phyloP scores from a whole-genome alignment of 495 filamentous ascomycete species.

The Penicillium canariense region DNA sequence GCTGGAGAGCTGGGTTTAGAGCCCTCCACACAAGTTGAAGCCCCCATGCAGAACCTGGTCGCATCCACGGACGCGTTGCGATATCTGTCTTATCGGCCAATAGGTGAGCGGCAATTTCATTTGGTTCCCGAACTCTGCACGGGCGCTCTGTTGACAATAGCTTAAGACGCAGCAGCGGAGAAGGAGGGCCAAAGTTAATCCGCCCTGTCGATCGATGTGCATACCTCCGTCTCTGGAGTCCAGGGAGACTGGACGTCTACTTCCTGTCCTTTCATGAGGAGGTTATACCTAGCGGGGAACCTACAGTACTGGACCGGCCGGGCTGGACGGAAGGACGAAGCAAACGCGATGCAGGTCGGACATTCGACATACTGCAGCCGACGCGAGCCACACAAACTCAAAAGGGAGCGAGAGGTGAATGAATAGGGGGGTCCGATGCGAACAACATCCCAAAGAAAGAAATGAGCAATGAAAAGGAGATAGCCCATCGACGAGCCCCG shows the following conservation, averaged over 20 bases:
- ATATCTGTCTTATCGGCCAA: constrained; percentile 5
- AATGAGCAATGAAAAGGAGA: not conserved
- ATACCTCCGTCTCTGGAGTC: not conserved
- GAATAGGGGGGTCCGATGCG: not conserved
- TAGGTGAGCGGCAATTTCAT: not conserved
- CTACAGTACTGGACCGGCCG: too few relatives aligned
- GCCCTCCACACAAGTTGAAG: constrained; percentile 10
- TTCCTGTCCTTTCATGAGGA: too few relatives aligned
- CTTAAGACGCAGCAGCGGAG: not conserved
- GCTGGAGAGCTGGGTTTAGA: constrained; percentile 5
- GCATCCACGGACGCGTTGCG: constrained; percentile 1
- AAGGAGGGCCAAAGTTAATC: constrained; percentile 3
- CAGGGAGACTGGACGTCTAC: too few relatives aligned
- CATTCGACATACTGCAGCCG: too few relatives aligned
- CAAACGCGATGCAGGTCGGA: too few relatives aligned
- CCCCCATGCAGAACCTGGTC: not conserved
- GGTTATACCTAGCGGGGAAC: too few relatives aligned
- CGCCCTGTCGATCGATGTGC: constrained; percentile 10
- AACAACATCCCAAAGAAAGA: not conserved
- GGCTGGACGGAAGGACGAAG: too few relatives aligned
- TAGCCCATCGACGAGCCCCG: not conserved
- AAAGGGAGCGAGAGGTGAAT: not conserved
- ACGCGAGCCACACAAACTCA: not conserved
- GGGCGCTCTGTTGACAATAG: constrained; percentile 4
- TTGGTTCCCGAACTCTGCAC: not conserved